These are phyloP conservation scores for Marasmius fiardii DNA, from an alignment of 1,284 basidiomycete species.

Conservation along the genomic window DNA sequence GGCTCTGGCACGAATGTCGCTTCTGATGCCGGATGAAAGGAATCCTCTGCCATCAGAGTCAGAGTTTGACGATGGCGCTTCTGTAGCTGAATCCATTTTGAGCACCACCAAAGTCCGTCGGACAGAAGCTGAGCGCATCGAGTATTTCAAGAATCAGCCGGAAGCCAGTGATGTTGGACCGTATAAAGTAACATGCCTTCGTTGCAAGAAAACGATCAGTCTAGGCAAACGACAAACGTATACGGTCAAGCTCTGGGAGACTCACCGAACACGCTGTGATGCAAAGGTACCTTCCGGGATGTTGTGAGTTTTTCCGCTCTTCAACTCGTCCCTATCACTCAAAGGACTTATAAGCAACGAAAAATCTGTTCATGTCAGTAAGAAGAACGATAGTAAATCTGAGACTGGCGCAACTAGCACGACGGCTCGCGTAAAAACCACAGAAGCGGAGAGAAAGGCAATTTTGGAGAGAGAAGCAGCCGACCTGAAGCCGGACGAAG, in stretches of 20 bases:
- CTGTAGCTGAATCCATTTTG: constrained; percentile 44
- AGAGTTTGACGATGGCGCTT: constrained; percentile 41
- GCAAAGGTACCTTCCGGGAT: constrained; percentile 24
- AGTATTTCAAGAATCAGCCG: constrained; percentile 57
- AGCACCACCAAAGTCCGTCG: constrained; percentile 41
- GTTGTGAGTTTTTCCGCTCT: constrained; percentile 4
- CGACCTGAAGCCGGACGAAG: constrained; percentile 45
- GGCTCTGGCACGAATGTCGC: neutral
- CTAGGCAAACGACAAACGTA: constrained; percentile 53
- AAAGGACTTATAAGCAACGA: neutral
- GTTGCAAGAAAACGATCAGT: constrained; percentile 50
- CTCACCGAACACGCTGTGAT: constrained; percentile 51
- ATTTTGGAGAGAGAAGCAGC: constrained; percentile 50
- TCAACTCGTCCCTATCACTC: neutral
- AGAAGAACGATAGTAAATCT: constrained; percentile 20
- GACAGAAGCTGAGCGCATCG: constrained; percentile 54
- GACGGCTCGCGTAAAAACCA: constrained; percentile 18
- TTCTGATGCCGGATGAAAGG: neutral
- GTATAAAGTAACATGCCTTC: constrained; percentile 49
- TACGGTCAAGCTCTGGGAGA: constrained; percentile 55
- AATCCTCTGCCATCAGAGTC: constrained; percentile 25
- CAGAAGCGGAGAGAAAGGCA: constrained; percentile 45
- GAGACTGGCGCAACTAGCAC: constrained; percentile 24
- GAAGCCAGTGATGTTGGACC: constrained; percentile 52
- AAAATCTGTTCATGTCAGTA: neutral